Conservation (phyloP, 2,329 filamentous ascomycete species). For the Endothia cerciana region DNA sequence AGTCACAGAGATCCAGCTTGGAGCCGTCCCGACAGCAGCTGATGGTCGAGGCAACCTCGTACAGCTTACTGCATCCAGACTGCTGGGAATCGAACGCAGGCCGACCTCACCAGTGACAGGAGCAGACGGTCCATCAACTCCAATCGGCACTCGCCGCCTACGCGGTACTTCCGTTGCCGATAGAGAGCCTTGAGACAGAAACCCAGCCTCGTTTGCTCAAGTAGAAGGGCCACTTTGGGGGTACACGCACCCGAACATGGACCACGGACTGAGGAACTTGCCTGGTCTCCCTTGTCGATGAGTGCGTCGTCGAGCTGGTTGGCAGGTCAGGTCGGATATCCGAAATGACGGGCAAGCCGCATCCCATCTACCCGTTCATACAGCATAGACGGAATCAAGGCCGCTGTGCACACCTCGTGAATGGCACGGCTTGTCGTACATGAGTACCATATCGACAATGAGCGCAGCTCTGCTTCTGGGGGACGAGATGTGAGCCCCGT, state of each 20-base stretch:
- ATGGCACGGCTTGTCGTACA: not conserved
- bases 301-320: constrained; percentile 4
- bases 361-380: not conserved
- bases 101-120: not conserved
- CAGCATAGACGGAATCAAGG: not conserved
- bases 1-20: constrained; percentile 20
- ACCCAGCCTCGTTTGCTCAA: constrained; percentile 8
- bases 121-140: not conserved
- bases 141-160: constrained; percentile 9
- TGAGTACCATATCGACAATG: not conserved
- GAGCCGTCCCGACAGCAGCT: constrained; percentile 3
- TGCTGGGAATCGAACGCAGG: constrained; percentile 7
- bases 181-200: not conserved
- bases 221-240: not conserved
- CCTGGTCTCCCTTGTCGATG: not conserved
- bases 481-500: not conserved
- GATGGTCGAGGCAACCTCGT: constrained; percentile 9
- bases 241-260: not conserved
- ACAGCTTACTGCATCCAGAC: constrained; percentile 11
- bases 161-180: constrained; percentile 9
- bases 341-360: not conserved
- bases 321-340: constrained; percentile 5
- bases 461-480: not conserved
- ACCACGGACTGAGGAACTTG: not conserved
- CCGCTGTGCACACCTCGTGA: not conserved